These are phyloP conservation scores for Petasospora rhodanensis DNA, from an alignment of 1,139 yeast genomes.

Conservation along the genomic window DNA sequence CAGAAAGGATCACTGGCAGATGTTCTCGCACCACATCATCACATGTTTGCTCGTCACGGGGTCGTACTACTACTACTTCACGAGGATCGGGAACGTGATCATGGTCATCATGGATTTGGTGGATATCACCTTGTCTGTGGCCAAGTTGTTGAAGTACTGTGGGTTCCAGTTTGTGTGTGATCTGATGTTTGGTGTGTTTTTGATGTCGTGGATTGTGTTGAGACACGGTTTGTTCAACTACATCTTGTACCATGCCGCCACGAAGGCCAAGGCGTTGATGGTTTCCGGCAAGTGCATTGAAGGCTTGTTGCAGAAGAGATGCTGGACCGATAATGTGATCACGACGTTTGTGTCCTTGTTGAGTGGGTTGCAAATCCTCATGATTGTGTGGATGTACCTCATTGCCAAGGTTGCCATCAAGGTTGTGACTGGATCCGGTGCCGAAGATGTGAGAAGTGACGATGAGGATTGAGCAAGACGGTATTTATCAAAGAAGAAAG, in stretches of 20 bases:
- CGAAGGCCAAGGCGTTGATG: constrained; percentile 23
- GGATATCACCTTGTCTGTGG: constrained; percentile 65
- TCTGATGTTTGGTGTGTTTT: constrained; percentile 59
- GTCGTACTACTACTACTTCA: constrained; percentile 68
- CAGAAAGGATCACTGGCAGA: constrained; percentile 80
- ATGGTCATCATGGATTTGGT: constrained; percentile 79
- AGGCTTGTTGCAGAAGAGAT: constrained; percentile 33
- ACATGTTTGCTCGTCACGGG: constrained; percentile 67
- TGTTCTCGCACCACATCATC: constrained; percentile 85
- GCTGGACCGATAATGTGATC: constrained; percentile 56
- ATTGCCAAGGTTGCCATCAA: constrained; percentile 65
- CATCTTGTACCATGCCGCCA: constrained; percentile 50
- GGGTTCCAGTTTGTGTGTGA: constrained; percentile 63
- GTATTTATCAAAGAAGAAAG: too few relatives aligned
- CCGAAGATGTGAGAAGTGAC: constrained; percentile 83
- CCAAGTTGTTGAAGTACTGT: constrained; percentile 73
- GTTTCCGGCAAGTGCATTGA: constrained; percentile 21
- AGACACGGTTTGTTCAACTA: constrained; percentile 77
- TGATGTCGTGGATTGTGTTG: constrained; percentile 62
- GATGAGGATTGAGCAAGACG: too few relatives aligned
- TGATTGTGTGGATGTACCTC: constrained; percentile 70
- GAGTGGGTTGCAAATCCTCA: constrained; percentile 62
- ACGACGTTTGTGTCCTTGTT: constrained; percentile 52
- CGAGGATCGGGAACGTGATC: constrained; percentile 75
- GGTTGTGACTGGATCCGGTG: constrained; percentile 66